A percentile compares a stretch with the other conserved stretches of the same genome.
Evolutionary conservation across 306 rosid genomes (phyloP).

Genomic region (Lathyrus sativus): DNA sequence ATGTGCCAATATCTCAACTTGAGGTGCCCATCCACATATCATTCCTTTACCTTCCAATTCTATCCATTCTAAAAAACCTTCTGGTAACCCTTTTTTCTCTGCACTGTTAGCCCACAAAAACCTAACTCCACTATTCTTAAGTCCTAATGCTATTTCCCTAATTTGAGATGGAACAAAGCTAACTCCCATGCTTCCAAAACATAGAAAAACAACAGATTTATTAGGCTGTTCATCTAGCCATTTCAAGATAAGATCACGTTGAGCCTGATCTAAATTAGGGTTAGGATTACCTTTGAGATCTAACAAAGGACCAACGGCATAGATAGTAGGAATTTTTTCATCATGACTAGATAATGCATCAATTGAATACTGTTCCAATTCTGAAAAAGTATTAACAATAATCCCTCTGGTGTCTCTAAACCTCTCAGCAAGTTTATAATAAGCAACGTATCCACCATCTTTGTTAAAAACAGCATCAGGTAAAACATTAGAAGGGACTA

Average conservation of each 20-base stretch:
- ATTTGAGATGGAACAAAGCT: conserved; percentile 54
- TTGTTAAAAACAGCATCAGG: conserved; percentile 39
- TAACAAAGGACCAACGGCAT: conserved; percentile 63
- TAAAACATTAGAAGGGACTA: conserved; percentile 46
- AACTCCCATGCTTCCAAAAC: conserved; percentile 67
- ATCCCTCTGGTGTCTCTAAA: conserved; percentile 56
- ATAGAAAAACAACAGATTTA: conserved; percentile 54
- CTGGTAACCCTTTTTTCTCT: conserved; percentile 42
- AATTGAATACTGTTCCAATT: conserved; percentile 46
- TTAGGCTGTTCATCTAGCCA: conserved; percentile 63
- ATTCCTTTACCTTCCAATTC: conserved; percentile 49
- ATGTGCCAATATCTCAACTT: conserved; percentile 56
- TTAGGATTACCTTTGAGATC: conserved; percentile 36
- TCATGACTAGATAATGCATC: conserved; percentile 39
- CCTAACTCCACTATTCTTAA: conserved; percentile 49
- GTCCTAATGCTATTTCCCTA: conserved; percentile 60
- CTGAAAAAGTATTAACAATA: conserved; percentile 53
- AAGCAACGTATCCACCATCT: conserved; percentile 56
- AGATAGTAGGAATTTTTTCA: conserved; percentile 49
- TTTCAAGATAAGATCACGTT: conserved; percentile 45
- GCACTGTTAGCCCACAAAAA: conserved; percentile 59
- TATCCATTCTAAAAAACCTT: conserved; percentile 62
- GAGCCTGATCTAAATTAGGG: conserved; percentile 43
- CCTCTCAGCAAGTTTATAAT: conserved; percentile 46
- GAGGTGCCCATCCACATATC: conserved; percentile 67